A percentile compares a stretch with the other conserved stretches of the same genome.
Evolutionary conservation across 371 early-diverging fungal genomes (phyloP).

Genomic region (Mucor mucedo): DNA sequence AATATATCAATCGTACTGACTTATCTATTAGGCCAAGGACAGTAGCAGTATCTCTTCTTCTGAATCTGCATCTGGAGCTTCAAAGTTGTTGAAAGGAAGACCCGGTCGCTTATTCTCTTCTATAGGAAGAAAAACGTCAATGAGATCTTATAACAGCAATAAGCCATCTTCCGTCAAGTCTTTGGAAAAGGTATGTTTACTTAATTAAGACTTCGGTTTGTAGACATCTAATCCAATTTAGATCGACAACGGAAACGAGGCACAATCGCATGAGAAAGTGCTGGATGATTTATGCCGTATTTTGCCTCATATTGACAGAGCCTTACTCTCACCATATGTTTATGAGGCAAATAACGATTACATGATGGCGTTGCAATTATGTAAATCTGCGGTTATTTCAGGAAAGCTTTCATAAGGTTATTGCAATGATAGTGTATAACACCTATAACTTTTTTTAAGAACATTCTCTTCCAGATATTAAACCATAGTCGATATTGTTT

Average conservation of each 20-base stretch:
- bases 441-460: not conserved
- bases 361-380: slow-evolving; percentile 38
- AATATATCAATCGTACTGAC: not conserved
- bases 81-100: slow-evolving; percentile 16
- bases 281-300: slow-evolving; percentile 40
- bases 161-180: slow-evolving; percentile 26
- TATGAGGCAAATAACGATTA: slow-evolving; percentile 43
- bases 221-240: not conserved
- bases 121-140: slow-evolving; percentile 32
- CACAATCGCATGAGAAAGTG: slow-evolving; percentile 25
- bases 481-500: not conserved
- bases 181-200: slow-evolving; percentile 33
- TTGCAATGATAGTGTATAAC: slow-evolving; percentile 3
- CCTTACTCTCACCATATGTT: slow-evolving; percentile 27
- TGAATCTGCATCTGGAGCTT: slow-evolving; percentile 20
- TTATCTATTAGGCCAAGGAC: slow-evolving; percentile 9
- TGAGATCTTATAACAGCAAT: slow-evolving; percentile 27
- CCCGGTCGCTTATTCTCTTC: slow-evolving; percentile 35
- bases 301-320: slow-evolving; percentile 38
- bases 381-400: slow-evolving; percentile 33
- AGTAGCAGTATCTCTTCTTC: slow-evolving; percentile 26
- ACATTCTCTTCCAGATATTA: slow-evolving; percentile 4
- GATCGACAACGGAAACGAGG: slow-evolving; percentile 14
- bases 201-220: not conserved
- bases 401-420: slow-evolving; percentile 30